A percentile compares a stretch with the other conserved stretches of the same genome.
Evolutionary conservation across 176 grass and related monocot species (phyloP).

Genomic region (Echinochloa phyllopogon): DNA sequence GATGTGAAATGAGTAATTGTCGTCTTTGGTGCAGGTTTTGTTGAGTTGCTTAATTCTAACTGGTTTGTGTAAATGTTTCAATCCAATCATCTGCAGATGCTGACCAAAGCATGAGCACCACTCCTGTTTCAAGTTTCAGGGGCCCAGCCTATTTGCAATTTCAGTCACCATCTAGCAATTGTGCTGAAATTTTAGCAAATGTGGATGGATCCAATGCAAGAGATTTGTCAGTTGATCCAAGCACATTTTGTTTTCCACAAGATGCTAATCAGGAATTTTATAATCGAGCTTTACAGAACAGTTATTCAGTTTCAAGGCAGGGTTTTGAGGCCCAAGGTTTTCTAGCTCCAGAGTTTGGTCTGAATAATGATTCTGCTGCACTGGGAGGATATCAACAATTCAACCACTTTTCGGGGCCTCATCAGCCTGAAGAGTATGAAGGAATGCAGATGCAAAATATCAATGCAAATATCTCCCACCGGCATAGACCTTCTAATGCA

Average conservation of each 20-base stretch:
- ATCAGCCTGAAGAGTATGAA: constrained; percentile 32
- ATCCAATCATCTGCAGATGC: constrained; percentile 12
- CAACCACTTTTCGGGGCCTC: constrained; percentile 17
- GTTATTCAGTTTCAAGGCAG: constrained; percentile 40
- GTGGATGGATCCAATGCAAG: constrained; percentile 31
- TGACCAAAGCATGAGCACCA: constrained; percentile 24
- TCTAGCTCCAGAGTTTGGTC: constrained; percentile 41
- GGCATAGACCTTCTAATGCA: constrained; percentile 43
- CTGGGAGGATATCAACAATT: constrained; percentile 39
- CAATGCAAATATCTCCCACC: constrained; percentile 2
- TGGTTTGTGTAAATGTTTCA: not conserved
- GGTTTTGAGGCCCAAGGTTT: constrained; percentile 39
- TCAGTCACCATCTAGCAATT: constrained; percentile 25
- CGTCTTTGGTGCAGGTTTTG: not conserved
- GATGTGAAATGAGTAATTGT: not conserved
- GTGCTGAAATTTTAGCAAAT: constrained; percentile 28
- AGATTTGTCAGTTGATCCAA: constrained; percentile 15
- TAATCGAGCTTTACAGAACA: constrained; percentile 41
- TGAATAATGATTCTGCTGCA: constrained; percentile 25
- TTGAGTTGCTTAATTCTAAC: not conserved
- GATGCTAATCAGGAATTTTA: constrained; percentile 51
- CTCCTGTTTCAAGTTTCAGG: constrained; percentile 28
- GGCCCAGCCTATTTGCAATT: constrained; percentile 1
- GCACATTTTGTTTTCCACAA: constrained; percentile 44
- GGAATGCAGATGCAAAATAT: constrained; percentile 30